Evolutionary conservation across 257 asterid species (phyloP), one percentile per base, ranked within the genome.

Genomic region (Penstemon newberryi): DNA sequence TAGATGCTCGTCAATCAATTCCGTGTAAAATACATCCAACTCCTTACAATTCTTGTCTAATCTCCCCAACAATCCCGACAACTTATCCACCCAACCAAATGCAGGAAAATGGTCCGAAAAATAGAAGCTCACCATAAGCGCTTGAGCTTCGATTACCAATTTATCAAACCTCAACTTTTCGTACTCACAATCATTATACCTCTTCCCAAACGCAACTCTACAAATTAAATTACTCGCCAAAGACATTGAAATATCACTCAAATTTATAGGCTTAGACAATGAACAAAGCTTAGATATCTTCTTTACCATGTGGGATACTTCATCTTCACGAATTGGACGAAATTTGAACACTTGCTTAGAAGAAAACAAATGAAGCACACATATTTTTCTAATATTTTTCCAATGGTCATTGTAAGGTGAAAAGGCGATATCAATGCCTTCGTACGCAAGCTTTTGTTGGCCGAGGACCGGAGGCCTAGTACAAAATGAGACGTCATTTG

Each of bases 1-100:
- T 19, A 73, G 56, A 49, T 83, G 88, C 10, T 83, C 82, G 5
- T 80, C 69, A 37, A 83, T 80, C 43, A 83, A 76, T 15, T 78
- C 71, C 33, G 73, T 63, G 56, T 70, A 78, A 15, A 83, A 80
- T 7, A 7, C 52, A 45, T 83, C 86, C 60, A 78, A 25, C 36
- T 80, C 81, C 9, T 10, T 8, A 54, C 65, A 83, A 38, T 53
- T 71, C 37, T 36, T 60, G 0, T 65, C 33, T 6, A 80, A 64
- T 13, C 82, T 73, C 3, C 19, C 19, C 4, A 13, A 2, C 15
- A 73, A 15, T 0, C 86, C 86, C 6, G 80, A 40, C 4, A 60
- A 13, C 65, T 43, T 78, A 58, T 83, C 88, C 42, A 81, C 2
- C 84, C 86, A 83, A 1, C 75, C 65, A 0, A 80, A 18, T 3